Base-by-base conservation (phyloP, 371 early-diverging fungal species). In the Rhizopus delemar region DNA sequence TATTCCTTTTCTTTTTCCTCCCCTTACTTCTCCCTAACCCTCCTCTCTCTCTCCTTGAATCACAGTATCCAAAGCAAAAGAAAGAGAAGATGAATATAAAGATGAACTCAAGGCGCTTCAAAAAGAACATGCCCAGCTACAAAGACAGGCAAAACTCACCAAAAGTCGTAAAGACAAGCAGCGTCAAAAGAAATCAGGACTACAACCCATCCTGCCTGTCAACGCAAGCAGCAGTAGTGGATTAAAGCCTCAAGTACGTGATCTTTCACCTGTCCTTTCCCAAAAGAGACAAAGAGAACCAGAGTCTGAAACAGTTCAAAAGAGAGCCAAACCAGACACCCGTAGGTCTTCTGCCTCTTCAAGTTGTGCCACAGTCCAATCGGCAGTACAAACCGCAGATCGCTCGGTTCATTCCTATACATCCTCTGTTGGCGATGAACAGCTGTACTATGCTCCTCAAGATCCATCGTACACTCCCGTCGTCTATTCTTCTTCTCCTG, bases 101-200 rank as follows among this genome's bases (percentile, higher is more conserved):
- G 22, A 45, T 15, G 15, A 45, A 45, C 16, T 45, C 7, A 7
- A 7, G 2, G 46, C 13, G 8, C 46, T 45, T 22, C 13, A 16
- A n/a, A 45, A 45, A 22, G 46, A 45, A 16, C 8, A 45, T 45
- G 46, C 46, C 22, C 46, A 45, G 46, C 46, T 45, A 7, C 46
- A n/a, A 16, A 13, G 46, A 45, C 46, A 45, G 46, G 46, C 46
- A 13, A 45, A 8, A 8, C 22, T 45, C 8, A 4, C 11, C 39
- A 38, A 38, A 38, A 38, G 22, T 22, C 22, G 22, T 22, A 22
- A 22, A 22, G 22, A 22, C 22, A 22, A 22, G 22, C 22, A 38
- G 39, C 39, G 46, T 45, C 46, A 16, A 22, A 45, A 45, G 22
- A n/a, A 45, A 45, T 45, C 13, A 11, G 22, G 7, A n/a, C 46